Percentiles rank a stretch among this genome's conserved stretches.
Conservation (phyloP, 2,329 filamentous ascomycete species). For the Cyclaneusma minus region DNA sequence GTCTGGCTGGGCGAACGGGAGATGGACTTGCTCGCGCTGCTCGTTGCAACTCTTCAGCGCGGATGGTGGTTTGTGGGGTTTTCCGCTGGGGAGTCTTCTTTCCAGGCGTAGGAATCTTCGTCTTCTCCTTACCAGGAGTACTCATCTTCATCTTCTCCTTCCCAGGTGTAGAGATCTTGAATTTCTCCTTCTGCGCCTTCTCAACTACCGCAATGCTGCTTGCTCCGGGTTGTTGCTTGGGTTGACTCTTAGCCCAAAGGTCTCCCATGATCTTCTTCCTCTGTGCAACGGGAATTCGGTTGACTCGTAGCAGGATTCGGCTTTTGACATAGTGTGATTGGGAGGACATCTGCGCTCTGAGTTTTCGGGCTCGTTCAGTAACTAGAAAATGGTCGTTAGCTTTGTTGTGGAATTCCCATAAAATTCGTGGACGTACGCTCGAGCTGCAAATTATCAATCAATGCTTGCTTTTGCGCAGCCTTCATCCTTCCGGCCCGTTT, state of each 20-base stretch:
- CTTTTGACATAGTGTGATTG: conserved; percentile 75
- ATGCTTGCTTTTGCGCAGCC: conserved; percentile 62
- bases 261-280: conserved; percentile 74
- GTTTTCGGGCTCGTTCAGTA: conserved; percentile 71
- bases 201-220: too few relatives aligned
- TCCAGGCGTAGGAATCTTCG: conserved; percentile 4
- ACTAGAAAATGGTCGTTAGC: conserved; percentile 33
- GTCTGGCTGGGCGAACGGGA: conserved; percentile 25
- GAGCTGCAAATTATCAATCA: conserved; percentile 79
- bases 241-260: conserved; percentile 37
- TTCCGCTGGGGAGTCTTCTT: too few relatives aligned
- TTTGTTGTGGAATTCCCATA: conserved; percentile 5
- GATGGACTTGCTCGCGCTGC: conserved; percentile 11
- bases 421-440: conserved; percentile 46
- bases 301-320: conserved; percentile 83
- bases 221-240: conserved; percentile 23
- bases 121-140: background rate
- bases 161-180: conserved; percentile 5
- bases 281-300: conserved; percentile 70
- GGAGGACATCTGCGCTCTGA: conserved; percentile 76
- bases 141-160: conserved; percentile 1
- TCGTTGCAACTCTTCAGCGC: conserved; percentile 12
- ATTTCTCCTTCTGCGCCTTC: conserved; percentile 12
- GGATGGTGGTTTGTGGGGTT: conserved; percentile 10
- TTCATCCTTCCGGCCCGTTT: conserved; percentile 49